phyloP scores from a whole-genome alignment of 805 yeast genomes.

The Ogataea angusta region DNA sequence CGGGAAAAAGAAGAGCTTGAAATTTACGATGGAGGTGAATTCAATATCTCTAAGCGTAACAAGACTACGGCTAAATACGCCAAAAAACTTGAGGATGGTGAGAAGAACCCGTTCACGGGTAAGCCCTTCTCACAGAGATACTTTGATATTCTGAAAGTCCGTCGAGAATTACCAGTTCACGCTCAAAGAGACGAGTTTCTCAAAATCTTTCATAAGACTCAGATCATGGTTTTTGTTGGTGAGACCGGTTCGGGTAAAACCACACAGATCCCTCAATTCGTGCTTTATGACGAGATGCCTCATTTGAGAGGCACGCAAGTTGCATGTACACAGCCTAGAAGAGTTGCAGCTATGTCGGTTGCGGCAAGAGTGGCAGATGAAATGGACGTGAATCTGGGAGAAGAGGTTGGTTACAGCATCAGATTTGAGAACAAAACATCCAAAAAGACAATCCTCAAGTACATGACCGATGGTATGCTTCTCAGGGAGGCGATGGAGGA shows the following conservation, averaged over 20 bases:
- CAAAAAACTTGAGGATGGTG: conserved; percentile 51
- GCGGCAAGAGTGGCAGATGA: conserved; percentile 97
- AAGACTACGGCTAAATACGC: conserved; percentile 67
- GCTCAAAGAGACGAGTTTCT: conserved; percentile 89
- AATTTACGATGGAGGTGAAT: conserved; percentile 67
- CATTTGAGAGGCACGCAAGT: conserved; percentile 79
- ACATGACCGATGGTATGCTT: conserved; percentile 99
- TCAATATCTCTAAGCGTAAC: conserved; percentile 52
- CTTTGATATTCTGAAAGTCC: conserved; percentile 67
- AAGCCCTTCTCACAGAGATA: conserved; percentile 58
- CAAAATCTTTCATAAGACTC: conserved; percentile 76
- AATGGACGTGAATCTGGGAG: conserved; percentile 89
- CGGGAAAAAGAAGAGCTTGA: conserved; percentile 35
- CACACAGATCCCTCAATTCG: conserved; percentile 97
- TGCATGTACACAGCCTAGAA: conserved; percentile 95
- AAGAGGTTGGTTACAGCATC: conserved; percentile 92
- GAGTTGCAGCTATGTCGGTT: conserved; percentile 99
- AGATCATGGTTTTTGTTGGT: conserved; percentile 97
- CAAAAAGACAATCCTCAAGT: conserved; percentile 76
- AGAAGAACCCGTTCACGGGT: conserved; percentile 79
- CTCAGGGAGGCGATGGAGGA: conserved; percentile 97
- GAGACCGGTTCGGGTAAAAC: conserved; percentile 99
- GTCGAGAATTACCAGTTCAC: conserved; percentile 92
- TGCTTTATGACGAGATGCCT: conserved; percentile 87
- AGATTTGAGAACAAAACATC: conserved; percentile 91